Evolutionary conservation across 768 basidiomycete genomes (phyloP).

Genomic region (Mycena indigotica): DNA sequence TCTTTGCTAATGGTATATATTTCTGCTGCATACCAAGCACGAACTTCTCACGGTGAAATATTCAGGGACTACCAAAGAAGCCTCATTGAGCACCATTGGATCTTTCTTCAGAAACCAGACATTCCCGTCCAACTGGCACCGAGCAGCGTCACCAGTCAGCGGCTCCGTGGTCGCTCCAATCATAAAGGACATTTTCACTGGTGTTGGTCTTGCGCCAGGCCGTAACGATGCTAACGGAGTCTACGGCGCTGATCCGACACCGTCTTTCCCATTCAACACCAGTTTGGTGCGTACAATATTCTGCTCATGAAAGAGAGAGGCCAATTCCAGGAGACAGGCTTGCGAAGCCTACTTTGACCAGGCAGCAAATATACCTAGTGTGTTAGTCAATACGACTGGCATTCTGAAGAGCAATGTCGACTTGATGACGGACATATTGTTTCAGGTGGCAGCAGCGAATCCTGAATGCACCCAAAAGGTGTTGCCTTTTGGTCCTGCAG

Average conservation of each 20-base stretch:
- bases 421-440: neutral
- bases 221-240: conserved; percentile 15
- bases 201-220: conserved; percentile 1
- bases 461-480: conserved; percentile 34
- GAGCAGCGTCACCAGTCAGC: conserved; percentile 3
- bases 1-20: neutral
- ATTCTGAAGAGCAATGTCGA: neutral
- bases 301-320: too few species aligned
- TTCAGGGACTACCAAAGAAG: neutral
- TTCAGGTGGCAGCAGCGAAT: neutral
- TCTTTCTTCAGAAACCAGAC: conserved; percentile 6
- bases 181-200: neutral
- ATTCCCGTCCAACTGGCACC: conserved; percentile 16
- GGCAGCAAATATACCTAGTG: neutral
- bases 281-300: neutral
- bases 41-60: neutral
- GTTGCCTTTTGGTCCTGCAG: conserved; percentile 39
- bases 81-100: neutral
- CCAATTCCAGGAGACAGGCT: too few species aligned
- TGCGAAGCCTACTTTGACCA: neutral
- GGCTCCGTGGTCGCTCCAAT: neutral
- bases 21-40: neutral
- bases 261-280: conserved; percentile 16
- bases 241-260: conserved; percentile 6
- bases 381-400: neutral